A percentile compares a stretch with the other conserved stretches of the same genome.
phyloP scores from a whole-genome alignment of 371 early-diverging fungal species.

The Blakeslea trispora region DNA sequence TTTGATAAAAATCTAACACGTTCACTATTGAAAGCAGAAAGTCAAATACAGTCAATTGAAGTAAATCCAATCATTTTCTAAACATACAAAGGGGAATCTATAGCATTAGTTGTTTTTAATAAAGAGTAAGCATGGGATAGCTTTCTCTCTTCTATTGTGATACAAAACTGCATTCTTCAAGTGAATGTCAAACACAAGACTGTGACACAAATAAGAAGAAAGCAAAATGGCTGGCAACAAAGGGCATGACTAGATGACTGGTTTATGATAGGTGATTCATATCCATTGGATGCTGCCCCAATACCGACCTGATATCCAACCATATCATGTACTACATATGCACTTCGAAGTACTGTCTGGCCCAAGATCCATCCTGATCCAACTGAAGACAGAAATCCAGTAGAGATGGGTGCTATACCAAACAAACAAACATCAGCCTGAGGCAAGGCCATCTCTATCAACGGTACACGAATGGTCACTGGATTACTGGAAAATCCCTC shows the following conservation, averaged over 20 bases:
- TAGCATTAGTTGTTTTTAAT: too few species aligned
- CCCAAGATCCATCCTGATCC: constrained; percentile 31
- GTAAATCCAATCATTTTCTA: too few species aligned
- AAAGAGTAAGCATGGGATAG: too few species aligned
- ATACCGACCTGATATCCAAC: constrained; percentile 16
- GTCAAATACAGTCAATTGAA: too few species aligned
- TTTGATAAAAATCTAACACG: too few species aligned
- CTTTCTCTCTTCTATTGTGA: too few species aligned
- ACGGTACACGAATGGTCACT: constrained; percentile 21
- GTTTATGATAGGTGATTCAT: constrained; percentile 11
- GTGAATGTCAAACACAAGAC: too few species aligned
- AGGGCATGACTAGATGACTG: background rate
- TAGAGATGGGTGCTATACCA: constrained; percentile 28
- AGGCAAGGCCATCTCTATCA: constrained; percentile 25
- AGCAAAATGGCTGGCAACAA: too few species aligned
- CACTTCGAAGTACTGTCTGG: constrained; percentile 32
- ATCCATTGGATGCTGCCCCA: constrained; percentile 21
- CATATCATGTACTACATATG: constrained; percentile 40
- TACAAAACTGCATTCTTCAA: too few species aligned
- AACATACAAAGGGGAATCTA: too few species aligned
- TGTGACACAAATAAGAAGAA: too few species aligned
- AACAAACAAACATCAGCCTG: constrained; percentile 29
- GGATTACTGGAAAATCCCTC: constrained; percentile 6
- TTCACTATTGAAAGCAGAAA: too few species aligned
- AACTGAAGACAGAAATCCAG: constrained; percentile 9